Evolutionary conservation across 768 basidiomycete species (phyloP).

Genomic region (Tylopilus balloui): DNA sequence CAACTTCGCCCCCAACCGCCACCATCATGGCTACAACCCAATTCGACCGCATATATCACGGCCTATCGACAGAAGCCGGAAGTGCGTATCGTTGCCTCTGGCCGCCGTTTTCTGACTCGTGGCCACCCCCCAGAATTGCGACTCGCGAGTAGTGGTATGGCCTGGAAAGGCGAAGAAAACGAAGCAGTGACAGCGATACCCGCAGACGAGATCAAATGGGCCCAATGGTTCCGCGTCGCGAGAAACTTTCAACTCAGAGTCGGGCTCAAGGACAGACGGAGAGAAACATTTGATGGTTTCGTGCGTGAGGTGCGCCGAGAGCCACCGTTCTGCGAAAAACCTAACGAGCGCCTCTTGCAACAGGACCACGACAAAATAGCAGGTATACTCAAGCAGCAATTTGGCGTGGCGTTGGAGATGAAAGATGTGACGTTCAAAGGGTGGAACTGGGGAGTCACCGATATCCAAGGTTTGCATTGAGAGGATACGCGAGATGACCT

Average conservation of each 20-base stretch:
- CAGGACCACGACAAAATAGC: constrained; percentile 91
- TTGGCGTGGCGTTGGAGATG: constrained; percentile 76
- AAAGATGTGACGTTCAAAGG: constrained; percentile 89
- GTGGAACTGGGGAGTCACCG: constrained; percentile 98
- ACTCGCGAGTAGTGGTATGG: constrained; percentile 85
- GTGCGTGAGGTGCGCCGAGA: constrained; percentile 61
- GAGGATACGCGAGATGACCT: neutral
- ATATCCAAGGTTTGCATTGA: constrained; percentile 74
- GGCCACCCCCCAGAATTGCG: constrained; percentile 62
- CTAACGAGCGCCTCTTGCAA: neutral
- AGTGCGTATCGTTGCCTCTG: constrained; percentile 52
- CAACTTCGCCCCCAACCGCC: constrained; percentile 23
- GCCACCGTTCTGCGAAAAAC: neutral
- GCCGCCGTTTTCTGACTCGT: neutral
- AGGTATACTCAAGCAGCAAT: constrained; percentile 79
- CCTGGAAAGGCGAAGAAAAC: constrained; percentile 82
- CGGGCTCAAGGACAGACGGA: constrained; percentile 69
- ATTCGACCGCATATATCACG: constrained; percentile 83
- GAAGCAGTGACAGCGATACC: constrained; percentile 61
- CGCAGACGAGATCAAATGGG: constrained; percentile 77
- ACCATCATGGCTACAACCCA: constrained; percentile 60
- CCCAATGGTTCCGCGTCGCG: constrained; percentile 88
- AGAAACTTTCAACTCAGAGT: constrained; percentile 87
- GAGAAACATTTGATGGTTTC: constrained; percentile 93
- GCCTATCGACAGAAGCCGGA: constrained; percentile 64